Percentiles rank a stretch among this genome's conserved stretches.
phyloP scores from a whole-genome alignment of 495 filamentous ascomycete species.

The Aspergillus campestris region DNA sequence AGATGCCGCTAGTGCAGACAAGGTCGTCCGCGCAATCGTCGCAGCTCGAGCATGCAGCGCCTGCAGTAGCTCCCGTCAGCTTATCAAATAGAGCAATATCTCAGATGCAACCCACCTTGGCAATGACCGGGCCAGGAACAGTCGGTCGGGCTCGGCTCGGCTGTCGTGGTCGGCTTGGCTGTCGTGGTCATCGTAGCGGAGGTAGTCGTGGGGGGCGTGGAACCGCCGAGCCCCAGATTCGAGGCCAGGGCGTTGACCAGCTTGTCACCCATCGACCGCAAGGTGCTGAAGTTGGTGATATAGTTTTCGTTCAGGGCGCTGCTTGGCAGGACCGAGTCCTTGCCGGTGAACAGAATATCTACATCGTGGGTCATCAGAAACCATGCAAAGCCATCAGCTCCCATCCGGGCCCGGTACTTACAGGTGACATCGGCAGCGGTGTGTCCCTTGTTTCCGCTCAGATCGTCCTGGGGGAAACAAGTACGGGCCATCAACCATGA shows the following conservation, averaged over 20 bases:
- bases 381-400: background rate
- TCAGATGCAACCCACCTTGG: constrained; percentile 3
- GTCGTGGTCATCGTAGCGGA: constrained; percentile 2
- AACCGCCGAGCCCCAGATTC: constrained; percentile 9
- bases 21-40: no score
- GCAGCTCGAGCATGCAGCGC: no score
- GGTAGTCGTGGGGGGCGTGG: constrained; percentile 1
- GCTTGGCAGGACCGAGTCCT: constrained; percentile 19
- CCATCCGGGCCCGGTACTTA: constrained; percentile 6
- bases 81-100: no score
- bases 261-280: constrained; percentile 26
- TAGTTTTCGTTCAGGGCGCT: constrained; percentile 26
- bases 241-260: constrained; percentile 28
- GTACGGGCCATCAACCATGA: constrained; percentile 34
- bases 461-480: constrained; percentile 27
- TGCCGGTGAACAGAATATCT: constrained; percentile 31
- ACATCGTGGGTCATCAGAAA: background rate
- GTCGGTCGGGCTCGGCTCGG: background rate
- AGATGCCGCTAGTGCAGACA: no score
- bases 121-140: constrained; percentile 17
- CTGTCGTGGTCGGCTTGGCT: background rate
- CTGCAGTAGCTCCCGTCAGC: no score
- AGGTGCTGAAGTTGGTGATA: constrained; percentile 26
- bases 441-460: constrained; percentile 27
- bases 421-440: constrained; percentile 25